A percentile compares a stretch with the other conserved stretches of the same genome.
phyloP scores from a whole-genome alignment of 2,329 filamentous ascomycete genomes.

The Orbilia ellipsospora region DNA sequence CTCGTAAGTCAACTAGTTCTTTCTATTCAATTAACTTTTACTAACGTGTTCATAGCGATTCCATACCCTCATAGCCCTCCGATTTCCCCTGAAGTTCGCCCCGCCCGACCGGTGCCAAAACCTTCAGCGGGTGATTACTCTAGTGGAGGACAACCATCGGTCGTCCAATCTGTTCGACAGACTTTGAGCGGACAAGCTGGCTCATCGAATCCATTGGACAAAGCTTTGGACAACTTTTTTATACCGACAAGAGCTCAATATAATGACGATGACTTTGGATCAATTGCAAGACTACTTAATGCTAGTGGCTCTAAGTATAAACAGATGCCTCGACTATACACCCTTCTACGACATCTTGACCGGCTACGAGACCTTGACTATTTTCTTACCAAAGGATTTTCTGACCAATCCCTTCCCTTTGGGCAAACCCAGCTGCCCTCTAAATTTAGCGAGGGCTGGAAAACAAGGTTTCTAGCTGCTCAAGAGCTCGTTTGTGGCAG shows the following conservation, averaged over 20 bases:
- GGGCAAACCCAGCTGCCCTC: conserved; percentile 55
- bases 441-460: conserved; percentile 52
- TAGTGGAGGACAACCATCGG: background rate
- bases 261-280: conserved; percentile 13
- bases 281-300: conserved; percentile 1
- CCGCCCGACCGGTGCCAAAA: background rate
- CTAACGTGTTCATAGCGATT: background rate
- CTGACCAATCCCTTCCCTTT: conserved; percentile 60
- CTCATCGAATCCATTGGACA: background rate
- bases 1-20: background rate
- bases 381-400: conserved; percentile 58
- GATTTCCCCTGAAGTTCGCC: background rate
- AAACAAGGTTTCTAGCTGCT: conserved; percentile 55
- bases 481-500: conserved; percentile 59
- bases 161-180: background rate
- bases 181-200: background rate
- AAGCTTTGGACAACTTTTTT: conserved; percentile 7
- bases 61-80: background rate
- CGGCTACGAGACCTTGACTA: conserved; percentile 56
- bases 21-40: too few relatives aligned
- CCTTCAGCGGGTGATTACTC: background rate
- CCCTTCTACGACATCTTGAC: conserved; percentile 59
- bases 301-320: background rate
- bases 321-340: conserved; percentile 59
- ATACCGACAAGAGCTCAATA: background rate